Evolutionary conservation across 169 alveolate species (phyloP), one percentile per base, ranked within the genome.

Genomic region (Plasmodium fragile): DNA sequence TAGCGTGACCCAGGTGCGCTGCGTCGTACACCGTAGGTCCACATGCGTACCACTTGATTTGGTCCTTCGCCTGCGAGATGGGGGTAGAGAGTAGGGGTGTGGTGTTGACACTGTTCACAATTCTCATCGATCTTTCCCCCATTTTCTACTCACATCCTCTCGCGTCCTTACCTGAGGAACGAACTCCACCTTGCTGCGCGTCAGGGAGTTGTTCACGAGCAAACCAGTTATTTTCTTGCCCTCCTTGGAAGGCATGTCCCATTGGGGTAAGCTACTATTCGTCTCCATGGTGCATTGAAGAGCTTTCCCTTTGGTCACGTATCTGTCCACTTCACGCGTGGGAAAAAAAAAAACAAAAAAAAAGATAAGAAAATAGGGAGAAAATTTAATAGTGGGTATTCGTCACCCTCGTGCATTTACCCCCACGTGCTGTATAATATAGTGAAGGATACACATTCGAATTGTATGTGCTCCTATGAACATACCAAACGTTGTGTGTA

Each of bases 1-100:
- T 97, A 11, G 99, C 99, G 95, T 99, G 99, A 0, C 99, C 99
- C 95, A 99, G 95, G 97, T 99, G 99, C 1, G 99, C 99, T 49
- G 98, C 96, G 93, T 98, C 99, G 96, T 99, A 99, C 2, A 99
- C 99, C 1, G 99, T 98, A 30, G 99, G 99, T 1, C 99, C 99
- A 92, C 99, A 98, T 94, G 97, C 97, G 77, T 98, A 98, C 99
- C 99, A 97, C 65, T 89, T 97, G 55, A 97, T 97, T 85, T 95
- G 81, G 77, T 96, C 93, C 13, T 98, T 98, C 82, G 97, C 97
- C 97, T 96, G 78, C 4, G 52, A 39, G 52, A 39, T 22, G 22
- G 32, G 52, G 32, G 6, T 18, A 16, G 30, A 25, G 25, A 16
- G 25, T 11, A 45, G 75, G 11, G 11, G 22, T 8, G 22, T 34